phyloP scores from a whole-genome alignment of 2,329 filamentous ascomycete species.

The Diaporthe ampelina region DNA sequence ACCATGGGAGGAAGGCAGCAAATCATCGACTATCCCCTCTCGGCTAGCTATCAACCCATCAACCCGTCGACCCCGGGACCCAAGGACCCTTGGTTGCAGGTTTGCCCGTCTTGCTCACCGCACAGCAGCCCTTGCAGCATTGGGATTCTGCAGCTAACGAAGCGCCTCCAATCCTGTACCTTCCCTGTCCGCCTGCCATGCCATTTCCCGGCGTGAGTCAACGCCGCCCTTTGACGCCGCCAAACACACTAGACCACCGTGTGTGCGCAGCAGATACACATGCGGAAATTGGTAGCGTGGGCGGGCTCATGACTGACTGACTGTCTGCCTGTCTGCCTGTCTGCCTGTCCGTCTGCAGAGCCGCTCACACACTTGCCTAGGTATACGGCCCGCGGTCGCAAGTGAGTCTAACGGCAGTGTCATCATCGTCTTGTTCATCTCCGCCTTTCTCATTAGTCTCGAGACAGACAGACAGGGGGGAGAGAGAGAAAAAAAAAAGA shows the following conservation, averaged over 20 bases:
- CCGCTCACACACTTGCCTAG: slow-evolving; percentile 13
- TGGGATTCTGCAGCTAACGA: slow-evolving; percentile 15
- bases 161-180: slow-evolving; percentile 2
- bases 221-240: slow-evolving; percentile 25
- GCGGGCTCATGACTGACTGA: neutral
- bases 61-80: slow-evolving; percentile 11
- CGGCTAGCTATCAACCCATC: slow-evolving; percentile 10
- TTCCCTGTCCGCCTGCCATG: slow-evolving; percentile 9
- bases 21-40: neutral
- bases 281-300: neutral
- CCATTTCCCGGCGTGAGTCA: slow-evolving; percentile 33
- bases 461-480: no score
- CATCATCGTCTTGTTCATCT: slow-evolving; percentile 6
- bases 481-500: no score
- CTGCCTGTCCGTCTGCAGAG: slow-evolving; percentile 4
- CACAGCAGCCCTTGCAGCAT: slow-evolving; percentile 18
- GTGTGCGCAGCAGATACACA: neutral
- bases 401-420: slow-evolving; percentile 1
- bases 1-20: slow-evolving; percentile 39
- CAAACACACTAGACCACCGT: neutral
- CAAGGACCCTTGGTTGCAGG: slow-evolving; percentile 16
- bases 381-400: neutral
- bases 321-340: neutral
- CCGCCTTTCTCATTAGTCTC: slow-evolving; percentile 6
- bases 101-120: slow-evolving; percentile 4